Percentiles rank a stretch among this genome's conserved stretches.
Evolutionary conservation across 768 basidiomycete species (phyloP).

Genomic region (Pholiota microspora): DNA sequence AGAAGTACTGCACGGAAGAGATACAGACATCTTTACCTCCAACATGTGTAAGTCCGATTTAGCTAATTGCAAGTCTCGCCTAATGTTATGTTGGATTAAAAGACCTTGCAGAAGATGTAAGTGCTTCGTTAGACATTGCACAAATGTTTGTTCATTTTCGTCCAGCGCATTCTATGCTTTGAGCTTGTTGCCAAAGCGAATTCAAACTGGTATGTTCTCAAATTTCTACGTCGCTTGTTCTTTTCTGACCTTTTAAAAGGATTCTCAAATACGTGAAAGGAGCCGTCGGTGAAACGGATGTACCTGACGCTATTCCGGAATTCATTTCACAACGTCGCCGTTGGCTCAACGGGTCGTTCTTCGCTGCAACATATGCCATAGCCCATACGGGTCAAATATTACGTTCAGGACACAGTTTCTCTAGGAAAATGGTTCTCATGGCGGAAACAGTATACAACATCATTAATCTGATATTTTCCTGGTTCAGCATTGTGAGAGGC

Average conservation of each 20-base stretch:
- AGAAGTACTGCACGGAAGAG: conserved; percentile 78
- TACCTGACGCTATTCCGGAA: conserved; percentile 89
- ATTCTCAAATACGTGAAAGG: conserved; percentile 95
- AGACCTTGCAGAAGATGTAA: conserved; percentile 87
- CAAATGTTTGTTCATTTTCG: conserved; percentile 8
- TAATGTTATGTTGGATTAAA: background rate
- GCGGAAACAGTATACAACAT: conserved; percentile 85
- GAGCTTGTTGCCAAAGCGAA: conserved; percentile 77
- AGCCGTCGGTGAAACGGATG: conserved; percentile 91
- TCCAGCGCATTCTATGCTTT: conserved; percentile 79
- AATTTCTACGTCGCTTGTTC: too few relatives aligned
- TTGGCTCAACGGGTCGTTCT: conserved; percentile 92
- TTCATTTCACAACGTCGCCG: conserved; percentile 91
- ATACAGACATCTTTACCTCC: conserved; percentile 91
- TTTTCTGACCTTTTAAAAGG: conserved; percentile 51
- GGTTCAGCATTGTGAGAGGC: conserved; percentile 83
- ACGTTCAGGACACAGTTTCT: conserved; percentile 76
- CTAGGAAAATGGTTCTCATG: conserved; percentile 72
- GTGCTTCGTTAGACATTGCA: conserved; percentile 17
- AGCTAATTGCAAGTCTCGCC: background rate
- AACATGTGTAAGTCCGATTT: conserved; percentile 77
- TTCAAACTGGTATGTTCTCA: conserved; percentile 76
- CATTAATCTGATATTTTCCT: conserved; percentile 84
- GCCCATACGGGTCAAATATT: conserved; percentile 82
- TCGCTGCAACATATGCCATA: conserved; percentile 91